Conservation (phyloP, 345 rosid species). For the Eucalyptus fibrosa region DNA sequence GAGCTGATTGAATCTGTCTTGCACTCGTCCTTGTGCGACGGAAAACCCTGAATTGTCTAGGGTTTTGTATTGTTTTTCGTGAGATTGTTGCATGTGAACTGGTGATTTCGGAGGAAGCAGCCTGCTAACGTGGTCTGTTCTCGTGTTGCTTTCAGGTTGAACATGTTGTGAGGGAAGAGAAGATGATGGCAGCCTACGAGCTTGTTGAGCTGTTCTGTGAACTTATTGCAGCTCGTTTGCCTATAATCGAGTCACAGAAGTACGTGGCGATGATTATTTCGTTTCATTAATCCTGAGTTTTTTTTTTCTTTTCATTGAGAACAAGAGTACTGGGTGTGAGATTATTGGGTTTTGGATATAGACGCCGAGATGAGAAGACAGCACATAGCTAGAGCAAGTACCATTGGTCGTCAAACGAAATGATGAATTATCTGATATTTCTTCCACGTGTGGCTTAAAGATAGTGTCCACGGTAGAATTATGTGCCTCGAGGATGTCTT, state of each 20-base stretch:
- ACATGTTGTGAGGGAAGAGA: constrained; percentile 88
- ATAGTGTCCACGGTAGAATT: neutral
- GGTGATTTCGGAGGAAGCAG: rapidly evolving
- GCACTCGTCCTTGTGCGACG: neutral
- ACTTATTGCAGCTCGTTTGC: constrained; percentile 67
- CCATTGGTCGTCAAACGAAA: rapidly evolving
- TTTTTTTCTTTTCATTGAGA: neutral
- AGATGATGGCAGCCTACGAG: constrained; percentile 77
- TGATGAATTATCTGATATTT: neutral
- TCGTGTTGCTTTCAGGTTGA: constrained; percentile 46
- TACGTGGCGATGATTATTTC: constrained; percentile 8
- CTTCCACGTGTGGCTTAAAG: neutral
- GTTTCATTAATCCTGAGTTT: neutral
- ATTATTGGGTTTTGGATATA: neutral
- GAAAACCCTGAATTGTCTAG: neutral
- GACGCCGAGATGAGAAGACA: neutral
- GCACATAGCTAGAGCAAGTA: neutral
- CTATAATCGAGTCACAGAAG: constrained; percentile 86
- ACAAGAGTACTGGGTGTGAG: neutral
- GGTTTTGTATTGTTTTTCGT: neutral
- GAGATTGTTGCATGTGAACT: neutral
- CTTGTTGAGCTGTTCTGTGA: constrained; percentile 81
- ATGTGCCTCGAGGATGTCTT: neutral
- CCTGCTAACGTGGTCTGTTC: neutral
- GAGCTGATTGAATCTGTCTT: neutral